Conservation (phyloP, 139 green algal species). For the Parachlorella kessleri region DNA sequence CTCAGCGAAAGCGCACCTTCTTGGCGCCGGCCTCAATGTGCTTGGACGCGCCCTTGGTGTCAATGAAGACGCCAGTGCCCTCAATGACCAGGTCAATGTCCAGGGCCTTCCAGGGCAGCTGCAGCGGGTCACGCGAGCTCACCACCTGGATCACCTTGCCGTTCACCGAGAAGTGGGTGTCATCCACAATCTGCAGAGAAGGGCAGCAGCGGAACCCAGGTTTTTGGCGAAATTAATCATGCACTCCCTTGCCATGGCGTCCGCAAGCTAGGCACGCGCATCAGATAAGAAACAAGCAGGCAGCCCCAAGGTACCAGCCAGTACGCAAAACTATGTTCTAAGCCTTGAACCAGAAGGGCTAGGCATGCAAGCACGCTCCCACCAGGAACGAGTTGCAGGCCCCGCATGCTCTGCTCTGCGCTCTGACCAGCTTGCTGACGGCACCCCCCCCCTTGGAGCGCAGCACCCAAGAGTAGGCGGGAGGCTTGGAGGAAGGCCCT, state of each 20-base stretch:
- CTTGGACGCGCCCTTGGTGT: conserved; percentile 88
- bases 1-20: conserved; percentile 94
- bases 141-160: conserved; percentile 96
- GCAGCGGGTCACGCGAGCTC: conserved; percentile 91
- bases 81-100: conserved; percentile 98
- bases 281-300: too few relatives aligned
- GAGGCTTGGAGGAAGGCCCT: too few relatives aligned
- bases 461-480: too few relatives aligned
- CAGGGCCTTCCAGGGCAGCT: conserved; percentile 94
- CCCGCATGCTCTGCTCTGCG: too few relatives aligned
- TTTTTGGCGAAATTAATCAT: neutral
- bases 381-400: too few relatives aligned
- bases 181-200: conserved; percentile 67
- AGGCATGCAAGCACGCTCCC: too few relatives aligned
- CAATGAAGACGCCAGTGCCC: conserved; percentile 96
- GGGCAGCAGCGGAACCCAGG: neutral
- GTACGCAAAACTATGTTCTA: too few relatives aligned
- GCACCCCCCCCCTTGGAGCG: too few relatives aligned
- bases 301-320: too few relatives aligned
- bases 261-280: too few relatives aligned
- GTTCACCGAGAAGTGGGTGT: conserved; percentile 90
- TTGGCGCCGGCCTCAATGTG: conserved; percentile 94
- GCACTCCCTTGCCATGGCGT: neutral
- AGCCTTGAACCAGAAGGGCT: too few relatives aligned
- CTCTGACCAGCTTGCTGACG: too few relatives aligned